Evolutionary conservation across 108 stramenopile genomes (phyloP), one percentile per base, ranked within the genome.

Genomic region (Pinguiococcus pyrenoidosus): DNA sequence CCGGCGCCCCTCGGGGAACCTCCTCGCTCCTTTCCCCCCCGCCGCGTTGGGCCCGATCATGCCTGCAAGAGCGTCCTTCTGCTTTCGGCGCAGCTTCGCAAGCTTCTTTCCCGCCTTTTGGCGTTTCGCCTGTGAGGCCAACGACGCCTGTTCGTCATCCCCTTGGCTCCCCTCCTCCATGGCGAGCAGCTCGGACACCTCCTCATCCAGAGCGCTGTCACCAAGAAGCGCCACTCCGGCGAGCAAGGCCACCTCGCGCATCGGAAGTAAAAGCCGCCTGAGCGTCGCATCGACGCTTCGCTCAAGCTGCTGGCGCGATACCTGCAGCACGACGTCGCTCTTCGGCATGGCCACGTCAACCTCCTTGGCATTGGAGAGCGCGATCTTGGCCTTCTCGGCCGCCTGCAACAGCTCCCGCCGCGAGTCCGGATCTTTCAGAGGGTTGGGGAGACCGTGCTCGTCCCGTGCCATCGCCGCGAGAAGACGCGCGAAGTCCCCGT

Each of bases 401-500:
- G 54, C 55, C 56, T 59, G 56, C 16, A 57, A 47, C 20, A 61
- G 49, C 59, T 27, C 43, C 37, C 59, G 35, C 18, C 25, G 57
- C 1, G 10, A 33, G 23, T 23, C 24, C 54, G 14, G 28, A 23
- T 20, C 25, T 48, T 29, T 5, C 56, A 40, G 8, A 38, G 10
- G 12, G 55, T 24, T 46, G 49, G 29, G 2, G 46, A 36, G 14
- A 25, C 53, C n/a, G 29, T 49, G 5, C 39, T 39, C 21, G 44
- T 32, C 16, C 46, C 4, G 6, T 37, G 59, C 39, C 53, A 64
- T 57, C 10, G 24, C 38, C 35, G 43, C 42, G 22, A 89, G 46
- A 36, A 75, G 75, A 27, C 82, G 62, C 2, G 83, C 82, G 22
- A 90, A 51, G 18, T 71, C 68, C 38, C 56, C 42, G 48, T 93